Conservation (phyloP, 805 yeast genomes). For the Yarrowia alimentaria region DNA sequence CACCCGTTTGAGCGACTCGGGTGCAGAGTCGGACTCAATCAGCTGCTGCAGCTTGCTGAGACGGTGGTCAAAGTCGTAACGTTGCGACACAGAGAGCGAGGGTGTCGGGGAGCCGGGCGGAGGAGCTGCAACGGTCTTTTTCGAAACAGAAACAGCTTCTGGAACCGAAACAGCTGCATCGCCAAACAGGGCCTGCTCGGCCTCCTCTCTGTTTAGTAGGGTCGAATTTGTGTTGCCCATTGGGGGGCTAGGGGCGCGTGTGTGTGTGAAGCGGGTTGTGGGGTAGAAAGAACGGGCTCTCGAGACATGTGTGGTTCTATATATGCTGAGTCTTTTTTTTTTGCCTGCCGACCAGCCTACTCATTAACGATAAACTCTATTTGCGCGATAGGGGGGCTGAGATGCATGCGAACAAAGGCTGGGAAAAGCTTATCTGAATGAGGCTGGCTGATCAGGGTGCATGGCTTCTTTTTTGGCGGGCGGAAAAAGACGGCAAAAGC, state of each 20-base stretch:
- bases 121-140: too few relatives aligned
- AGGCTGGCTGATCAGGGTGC: too few relatives aligned
- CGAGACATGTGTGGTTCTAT: too few relatives aligned
- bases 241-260: background rate
- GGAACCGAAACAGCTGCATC: background rate
- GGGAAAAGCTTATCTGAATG: too few relatives aligned
- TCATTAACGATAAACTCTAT: background rate
- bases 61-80: slow-evolving; percentile 22
- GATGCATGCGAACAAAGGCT: too few relatives aligned
- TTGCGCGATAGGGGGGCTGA: too few relatives aligned
- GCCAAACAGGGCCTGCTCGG: slow-evolving; percentile 25
- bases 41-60: slow-evolving; percentile 3
- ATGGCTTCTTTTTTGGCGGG: too few relatives aligned
- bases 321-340: too few relatives aligned
- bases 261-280: background rate
- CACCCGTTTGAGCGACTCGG: slow-evolving; percentile 7
- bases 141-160: too few relatives aligned
- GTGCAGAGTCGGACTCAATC: slow-evolving; percentile 9
- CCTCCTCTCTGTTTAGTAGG: slow-evolving; percentile 25
- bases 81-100: slow-evolving; percentile 5
- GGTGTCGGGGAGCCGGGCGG: background rate
- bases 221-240: slow-evolving; percentile 28
- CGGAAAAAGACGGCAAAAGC: too few relatives aligned
- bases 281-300: too few relatives aligned
- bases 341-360: slow-evolving; percentile 15